phyloP scores from a whole-genome alignment of 345 rosid genomes.

The Salix suchowensis region DNA sequence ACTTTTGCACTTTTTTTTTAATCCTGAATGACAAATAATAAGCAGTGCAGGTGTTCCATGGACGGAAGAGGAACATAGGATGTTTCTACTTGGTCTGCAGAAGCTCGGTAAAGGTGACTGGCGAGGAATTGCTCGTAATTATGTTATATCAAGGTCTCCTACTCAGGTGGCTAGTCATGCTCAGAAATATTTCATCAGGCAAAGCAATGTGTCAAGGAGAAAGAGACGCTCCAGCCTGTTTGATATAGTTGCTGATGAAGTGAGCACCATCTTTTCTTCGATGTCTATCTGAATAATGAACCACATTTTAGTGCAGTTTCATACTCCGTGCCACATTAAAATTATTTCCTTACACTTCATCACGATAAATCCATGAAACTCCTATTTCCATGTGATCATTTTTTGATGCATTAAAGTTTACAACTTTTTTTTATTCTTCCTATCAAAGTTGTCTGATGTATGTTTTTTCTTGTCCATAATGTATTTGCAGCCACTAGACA shows the following conservation, averaged over 20 bases:
- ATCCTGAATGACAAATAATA: constrained; percentile 1
- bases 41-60: constrained; percentile 27
- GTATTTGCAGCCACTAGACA: constrained; percentile 53
- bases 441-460: not conserved
- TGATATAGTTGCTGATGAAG: constrained; percentile 36
- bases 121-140: constrained; percentile 28
- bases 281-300: not conserved
- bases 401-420: not conserved
- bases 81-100: constrained; percentile 30
- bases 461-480: not conserved
- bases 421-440: not conserved
- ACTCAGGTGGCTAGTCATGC: constrained; percentile 38
- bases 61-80: constrained; percentile 35
- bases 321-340: not conserved
- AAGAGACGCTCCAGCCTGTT: constrained; percentile 33
- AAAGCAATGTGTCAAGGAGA: constrained; percentile 30
- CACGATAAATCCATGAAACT: too few species aligned
- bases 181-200: constrained; percentile 33
- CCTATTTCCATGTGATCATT: not conserved
- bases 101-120: constrained; percentile 35
- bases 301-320: not conserved
- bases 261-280: not conserved
- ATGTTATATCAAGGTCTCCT: constrained; percentile 29
- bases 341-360: not conserved
- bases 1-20: too few species aligned